phyloP scores from a whole-genome alignment of 2,329 filamentous ascomycete genomes.

The Claviceps sorghi region DNA sequence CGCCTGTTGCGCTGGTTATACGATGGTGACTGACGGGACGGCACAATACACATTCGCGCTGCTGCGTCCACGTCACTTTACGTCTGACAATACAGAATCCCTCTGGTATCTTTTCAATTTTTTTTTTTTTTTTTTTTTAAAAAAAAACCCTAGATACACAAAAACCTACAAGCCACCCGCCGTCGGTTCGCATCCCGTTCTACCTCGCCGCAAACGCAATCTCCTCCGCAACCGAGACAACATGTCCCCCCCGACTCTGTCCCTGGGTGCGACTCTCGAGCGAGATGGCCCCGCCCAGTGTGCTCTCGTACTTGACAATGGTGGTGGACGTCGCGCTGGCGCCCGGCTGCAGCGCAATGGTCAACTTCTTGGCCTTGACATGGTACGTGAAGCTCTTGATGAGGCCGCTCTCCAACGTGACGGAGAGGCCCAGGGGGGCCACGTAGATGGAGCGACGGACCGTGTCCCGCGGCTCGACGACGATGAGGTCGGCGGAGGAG shows the following conservation, averaged over 20 bases:
- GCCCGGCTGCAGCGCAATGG: background rate
- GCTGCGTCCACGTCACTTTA: too few relatives aligned
- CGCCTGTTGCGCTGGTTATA: too few relatives aligned
- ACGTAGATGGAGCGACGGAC: conserved; percentile 34
- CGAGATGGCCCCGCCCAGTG: background rate
- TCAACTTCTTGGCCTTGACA: background rate
- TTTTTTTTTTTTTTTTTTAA: too few relatives aligned
- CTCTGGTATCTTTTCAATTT: too few relatives aligned
- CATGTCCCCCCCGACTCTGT: background rate
- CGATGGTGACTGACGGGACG: too few relatives aligned
- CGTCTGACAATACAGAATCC: too few relatives aligned
- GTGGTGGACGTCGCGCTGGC: background rate
- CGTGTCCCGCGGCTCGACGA: conserved; percentile 29
- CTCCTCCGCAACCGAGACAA: background rate
- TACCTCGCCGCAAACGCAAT: background rate
- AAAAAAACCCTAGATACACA: too few relatives aligned
- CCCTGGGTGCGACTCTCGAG: background rate
- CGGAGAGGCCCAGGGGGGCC: conserved; percentile 26
- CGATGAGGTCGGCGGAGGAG: conserved; percentile 14
- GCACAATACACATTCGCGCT: too few relatives aligned
- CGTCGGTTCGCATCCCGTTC: too few relatives aligned
- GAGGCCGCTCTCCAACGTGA: conserved; percentile 28
- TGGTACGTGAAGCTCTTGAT: conserved; percentile 24
- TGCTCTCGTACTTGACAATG: conserved; percentile 1
- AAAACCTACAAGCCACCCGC: too few relatives aligned